Conservation (phyloP, 2,329 filamentous ascomycete species). For the Didymella arachidicola region DNA sequence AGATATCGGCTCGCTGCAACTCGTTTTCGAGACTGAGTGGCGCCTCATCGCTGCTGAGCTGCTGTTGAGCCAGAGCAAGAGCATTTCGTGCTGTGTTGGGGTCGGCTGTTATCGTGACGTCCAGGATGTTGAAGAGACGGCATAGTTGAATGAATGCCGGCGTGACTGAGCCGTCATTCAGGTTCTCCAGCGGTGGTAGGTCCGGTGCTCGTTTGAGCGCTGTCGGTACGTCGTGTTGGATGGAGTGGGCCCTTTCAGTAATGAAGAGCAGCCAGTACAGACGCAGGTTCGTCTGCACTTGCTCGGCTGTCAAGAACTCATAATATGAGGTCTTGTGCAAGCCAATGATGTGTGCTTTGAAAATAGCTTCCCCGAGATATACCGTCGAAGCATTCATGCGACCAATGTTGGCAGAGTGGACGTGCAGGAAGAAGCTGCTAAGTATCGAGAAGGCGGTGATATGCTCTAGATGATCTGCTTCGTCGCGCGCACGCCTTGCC, state of each 20-base stretch:
- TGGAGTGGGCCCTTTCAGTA: constrained; percentile 47
- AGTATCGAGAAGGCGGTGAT: constrained; percentile 41
- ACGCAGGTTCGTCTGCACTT: constrained; percentile 40
- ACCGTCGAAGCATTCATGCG: constrained; percentile 46
- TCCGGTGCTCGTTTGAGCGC: constrained; percentile 42
- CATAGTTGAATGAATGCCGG: constrained; percentile 47
- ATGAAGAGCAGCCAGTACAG: constrained; percentile 51
- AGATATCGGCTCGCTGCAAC: constrained; percentile 47
- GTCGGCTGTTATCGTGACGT: constrained; percentile 46
- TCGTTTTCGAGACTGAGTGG: constrained; percentile 45
- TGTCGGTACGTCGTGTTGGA: constrained; percentile 47
- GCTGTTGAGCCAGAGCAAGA: constrained; percentile 43
- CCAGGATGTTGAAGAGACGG: constrained; percentile 45
- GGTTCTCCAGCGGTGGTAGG: constrained; percentile 39
- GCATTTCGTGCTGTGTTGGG: constrained; percentile 40
- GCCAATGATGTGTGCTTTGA: constrained; percentile 46
- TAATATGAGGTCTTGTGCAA: constrained; percentile 41
- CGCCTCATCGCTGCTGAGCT: constrained; percentile 41
- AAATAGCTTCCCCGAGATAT: constrained; percentile 44
- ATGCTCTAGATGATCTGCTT: constrained; percentile 44
- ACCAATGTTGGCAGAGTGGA: constrained; percentile 47
- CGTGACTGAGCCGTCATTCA: constrained; percentile 43
- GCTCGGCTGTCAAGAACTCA: constrained; percentile 33
- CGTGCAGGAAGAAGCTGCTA: constrained; percentile 46
- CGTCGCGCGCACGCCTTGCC: constrained; percentile 37